phyloP scores from a whole-genome alignment of 2,329 filamentous ascomycete species.

The Exophiala bonariae region DNA sequence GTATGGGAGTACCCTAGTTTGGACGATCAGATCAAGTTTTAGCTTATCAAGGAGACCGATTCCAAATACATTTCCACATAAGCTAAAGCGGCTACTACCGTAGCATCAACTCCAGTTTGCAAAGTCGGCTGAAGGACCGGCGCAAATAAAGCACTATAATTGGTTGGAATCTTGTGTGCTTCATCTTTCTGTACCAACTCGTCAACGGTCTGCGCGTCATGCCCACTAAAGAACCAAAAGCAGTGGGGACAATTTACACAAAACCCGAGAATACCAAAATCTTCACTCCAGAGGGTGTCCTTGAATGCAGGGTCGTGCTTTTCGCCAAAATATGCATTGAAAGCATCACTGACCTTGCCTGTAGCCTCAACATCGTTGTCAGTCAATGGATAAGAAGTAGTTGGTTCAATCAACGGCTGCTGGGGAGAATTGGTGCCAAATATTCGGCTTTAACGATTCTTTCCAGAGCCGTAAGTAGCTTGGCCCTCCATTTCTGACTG shows the following conservation, averaged over 20 bases:
- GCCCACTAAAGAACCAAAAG: constrained; percentile 58
- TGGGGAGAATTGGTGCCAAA: constrained; percentile 49
- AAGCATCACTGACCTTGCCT: constrained; percentile 42
- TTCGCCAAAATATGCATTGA: constrained; percentile 47
- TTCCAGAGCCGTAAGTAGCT: constrained; percentile 47
- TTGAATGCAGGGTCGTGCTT: constrained; percentile 16
- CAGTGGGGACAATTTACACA: constrained; percentile 48
- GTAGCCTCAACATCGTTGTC: constrained; percentile 52
- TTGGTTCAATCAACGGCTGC: constrained; percentile 48
- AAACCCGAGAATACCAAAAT: constrained; percentile 58
- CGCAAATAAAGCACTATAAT: constrained; percentile 59
- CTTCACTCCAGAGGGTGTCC: constrained; percentile 44
- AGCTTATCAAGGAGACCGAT: too few species aligned
- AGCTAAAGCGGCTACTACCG: constrained; percentile 51
- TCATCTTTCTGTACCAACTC: too few species aligned
- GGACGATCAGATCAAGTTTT: too few species aligned
- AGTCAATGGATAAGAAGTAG: constrained; percentile 52
- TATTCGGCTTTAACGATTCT: constrained; percentile 58
- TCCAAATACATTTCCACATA: constrained; percentile 33
- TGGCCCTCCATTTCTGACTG: constrained; percentile 44
- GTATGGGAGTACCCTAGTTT: too few species aligned
- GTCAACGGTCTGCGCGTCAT: too few species aligned
- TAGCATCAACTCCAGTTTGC: constrained; percentile 49
- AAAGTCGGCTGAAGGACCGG: constrained; percentile 60
- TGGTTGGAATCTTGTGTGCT: constrained; percentile 42